Evolutionary conservation across 2,329 filamentous ascomycete species (phyloP), one percentile per base, ranked within the genome.

Genomic region (Aspergillus glaucus): DNA sequence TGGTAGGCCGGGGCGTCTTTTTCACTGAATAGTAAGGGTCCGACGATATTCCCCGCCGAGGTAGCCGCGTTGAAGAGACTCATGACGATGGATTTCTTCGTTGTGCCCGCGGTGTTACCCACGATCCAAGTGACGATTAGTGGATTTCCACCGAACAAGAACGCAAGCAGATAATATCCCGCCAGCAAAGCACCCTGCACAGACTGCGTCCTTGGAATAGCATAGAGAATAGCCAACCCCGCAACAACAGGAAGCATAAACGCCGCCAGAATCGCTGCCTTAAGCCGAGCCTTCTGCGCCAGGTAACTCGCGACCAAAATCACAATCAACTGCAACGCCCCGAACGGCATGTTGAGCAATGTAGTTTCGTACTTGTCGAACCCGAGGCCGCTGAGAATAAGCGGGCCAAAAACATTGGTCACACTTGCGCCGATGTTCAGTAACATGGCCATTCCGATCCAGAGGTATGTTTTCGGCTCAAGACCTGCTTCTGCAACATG

Each of bases 121-220:
- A 86, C 76, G 49, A 86, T 82, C 84, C 84, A 88, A 0, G 80
- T 77, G 0, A 86, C 79, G 22, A 85, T 78, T 8, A 87, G 69
- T 0, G 83, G 83, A 56, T 84, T 85, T 1, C 78, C 80, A 1
- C 81, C 81, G 52, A 82, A 87, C 7, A 86, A 68, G 62, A 86
- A 86, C 0, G 81, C 79, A 0, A 86, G 74, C 2, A 86, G 70
- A 55, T 86, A 86, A 63, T 86, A 86, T 0, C 78, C 82, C 0
- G 73, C 76, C 2, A 87, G 70, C 2, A 85, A 59, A 0, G 73
- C 66, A 0, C 74, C 71, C 41, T 73, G 70, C n/a, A 75, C 63
- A 1, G 68, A 62, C 0, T 65, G 58, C 1, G 50, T 53, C 28
- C 75, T 69, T 24, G 76, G 71, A 0, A 84, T 64, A 1, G 75